A percentile compares a stretch with the other conserved stretches of the same genome.
Conservation (phyloP, 163 green algal genomes). For the Chlorella variabilis region DNA sequence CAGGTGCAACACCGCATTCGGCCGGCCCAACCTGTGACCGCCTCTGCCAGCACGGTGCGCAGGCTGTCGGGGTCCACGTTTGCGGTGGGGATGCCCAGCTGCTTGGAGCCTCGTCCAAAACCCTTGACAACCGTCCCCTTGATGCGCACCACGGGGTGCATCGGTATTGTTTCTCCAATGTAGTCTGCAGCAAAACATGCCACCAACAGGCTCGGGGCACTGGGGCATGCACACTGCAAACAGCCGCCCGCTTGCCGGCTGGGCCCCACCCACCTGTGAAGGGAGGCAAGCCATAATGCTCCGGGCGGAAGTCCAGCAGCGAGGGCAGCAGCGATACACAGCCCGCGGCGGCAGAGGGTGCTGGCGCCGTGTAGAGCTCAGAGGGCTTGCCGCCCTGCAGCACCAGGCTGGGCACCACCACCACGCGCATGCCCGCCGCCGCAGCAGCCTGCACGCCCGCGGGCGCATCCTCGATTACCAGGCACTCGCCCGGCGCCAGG, state of each 20-base stretch:
- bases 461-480: constrained; percentile 91
- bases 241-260: neutral
- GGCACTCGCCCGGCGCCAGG: constrained; percentile 59
- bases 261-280: constrained; percentile 29
- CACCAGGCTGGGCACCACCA: constrained; percentile 76
- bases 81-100: constrained; percentile 94
- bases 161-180: constrained; percentile 46
- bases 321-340: constrained; percentile 69
- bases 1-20: too few species aligned
- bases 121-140: constrained; percentile 85
- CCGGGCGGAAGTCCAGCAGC: constrained; percentile 81
- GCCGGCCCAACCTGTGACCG: too few species aligned
- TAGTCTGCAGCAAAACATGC: neutral
- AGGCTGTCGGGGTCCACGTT: constrained; percentile 82
- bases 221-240: neutral
- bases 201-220: neutral
- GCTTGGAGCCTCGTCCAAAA: constrained; percentile 82
- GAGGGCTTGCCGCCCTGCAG: constrained; percentile 5
- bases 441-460: constrained; percentile 71
- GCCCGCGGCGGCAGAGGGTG: constrained; percentile 24
- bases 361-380: constrained; percentile 41
- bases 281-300: constrained; percentile 44
- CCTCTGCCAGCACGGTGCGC: constrained; percentile 63
- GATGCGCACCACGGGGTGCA: constrained; percentile 71
- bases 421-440: constrained; percentile 83